Conservation (phyloP, 306 rosid species). For the Arachis hypogaea region DNA sequence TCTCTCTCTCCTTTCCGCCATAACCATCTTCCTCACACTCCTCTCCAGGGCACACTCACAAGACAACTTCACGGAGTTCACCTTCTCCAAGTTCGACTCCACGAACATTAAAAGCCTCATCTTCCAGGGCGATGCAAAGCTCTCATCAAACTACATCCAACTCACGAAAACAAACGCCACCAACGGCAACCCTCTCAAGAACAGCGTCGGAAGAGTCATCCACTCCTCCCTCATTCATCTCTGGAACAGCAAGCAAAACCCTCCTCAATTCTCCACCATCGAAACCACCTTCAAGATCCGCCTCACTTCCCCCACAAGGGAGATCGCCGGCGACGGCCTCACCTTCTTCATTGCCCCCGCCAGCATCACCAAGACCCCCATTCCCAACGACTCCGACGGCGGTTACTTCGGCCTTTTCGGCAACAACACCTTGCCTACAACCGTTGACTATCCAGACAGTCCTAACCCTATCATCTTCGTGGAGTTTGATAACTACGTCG, state of each 20-base stretch:
- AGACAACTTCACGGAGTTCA: background rate
- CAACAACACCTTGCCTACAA: background rate
- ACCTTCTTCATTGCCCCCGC: constrained; percentile 1
- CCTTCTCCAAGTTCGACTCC: background rate
- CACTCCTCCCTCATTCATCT: background rate
- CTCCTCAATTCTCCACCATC: background rate
- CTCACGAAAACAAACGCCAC: background rate
- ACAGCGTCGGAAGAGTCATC: background rate
- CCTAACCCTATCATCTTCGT: constrained; percentile 5
- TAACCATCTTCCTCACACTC: background rate
- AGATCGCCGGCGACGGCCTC: background rate
- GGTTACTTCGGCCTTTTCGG: background rate
- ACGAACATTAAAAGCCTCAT: background rate
- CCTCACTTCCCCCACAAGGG: background rate
- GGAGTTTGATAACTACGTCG: constrained; percentile 31
- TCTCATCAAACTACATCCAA: background rate
- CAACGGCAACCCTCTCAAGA: background rate
- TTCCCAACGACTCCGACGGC: background rate
- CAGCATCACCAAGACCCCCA: background rate
- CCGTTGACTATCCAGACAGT: background rate
- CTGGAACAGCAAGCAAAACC: background rate
- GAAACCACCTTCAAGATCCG: background rate
- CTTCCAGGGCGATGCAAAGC: background rate
- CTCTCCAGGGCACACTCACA: background rate
- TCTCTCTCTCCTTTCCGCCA: background rate